Conservation (phyloP, 108 stramenopile genomes). For the Bacterosira constricta region DNA sequence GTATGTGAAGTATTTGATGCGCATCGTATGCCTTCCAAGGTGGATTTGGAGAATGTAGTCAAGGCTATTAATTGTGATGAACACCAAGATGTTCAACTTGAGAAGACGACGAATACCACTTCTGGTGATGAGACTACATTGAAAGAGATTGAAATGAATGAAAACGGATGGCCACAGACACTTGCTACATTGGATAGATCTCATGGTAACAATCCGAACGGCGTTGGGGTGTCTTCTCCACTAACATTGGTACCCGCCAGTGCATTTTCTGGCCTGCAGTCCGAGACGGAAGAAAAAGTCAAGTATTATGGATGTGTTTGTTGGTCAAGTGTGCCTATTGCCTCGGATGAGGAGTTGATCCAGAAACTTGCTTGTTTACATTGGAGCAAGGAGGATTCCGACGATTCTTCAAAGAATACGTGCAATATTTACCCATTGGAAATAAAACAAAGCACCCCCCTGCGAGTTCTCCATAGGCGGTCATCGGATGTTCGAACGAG, state of each 20-base stretch:
- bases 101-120: not conserved
- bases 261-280: constrained; percentile 63
- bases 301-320: constrained; percentile 84
- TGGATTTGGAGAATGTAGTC: constrained; percentile 44
- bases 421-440: constrained; percentile 51
- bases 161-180: constrained; percentile 38
- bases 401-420: not conserved
- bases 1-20: constrained; percentile 82
- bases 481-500: constrained; percentile 61
- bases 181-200: constrained; percentile 18
- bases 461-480: constrained; percentile 83
- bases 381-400: constrained; percentile 15
- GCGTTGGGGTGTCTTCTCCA: constrained; percentile 60
- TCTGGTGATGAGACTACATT: not conserved
- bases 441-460: constrained; percentile 78
- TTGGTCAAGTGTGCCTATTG: constrained; percentile 58
- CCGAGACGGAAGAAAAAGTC: constrained; percentile 81
- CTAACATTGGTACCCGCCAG: constrained; percentile 51
- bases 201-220: constrained; percentile 68
- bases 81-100: not conserved
- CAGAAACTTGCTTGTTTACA: constrained; percentile 31
- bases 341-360: constrained; percentile 29
- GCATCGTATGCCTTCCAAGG: constrained; percentile 45
- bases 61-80: constrained; percentile 50
- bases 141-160: constrained; percentile 15